Evolutionary conservation across 2,329 filamentous ascomycete genomes (phyloP).

Genomic region (Pseudogymnoascus sp.): DNA sequence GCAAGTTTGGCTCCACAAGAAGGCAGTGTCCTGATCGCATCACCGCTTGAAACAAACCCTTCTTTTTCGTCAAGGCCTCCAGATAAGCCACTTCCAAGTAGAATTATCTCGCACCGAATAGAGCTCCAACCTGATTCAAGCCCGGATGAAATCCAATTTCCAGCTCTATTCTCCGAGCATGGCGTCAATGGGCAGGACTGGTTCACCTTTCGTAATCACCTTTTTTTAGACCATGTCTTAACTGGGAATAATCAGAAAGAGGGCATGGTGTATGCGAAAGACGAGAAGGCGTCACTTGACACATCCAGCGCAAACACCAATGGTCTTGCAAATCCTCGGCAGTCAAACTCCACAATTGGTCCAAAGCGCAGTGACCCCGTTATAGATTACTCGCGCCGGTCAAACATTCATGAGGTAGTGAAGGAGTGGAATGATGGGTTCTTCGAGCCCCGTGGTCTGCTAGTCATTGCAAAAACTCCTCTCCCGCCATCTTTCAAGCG

Average conservation of each 20-base stretch:
- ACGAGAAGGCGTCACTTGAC: background rate
- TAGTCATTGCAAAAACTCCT: conserved; percentile 7
- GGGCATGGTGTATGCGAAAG: background rate
- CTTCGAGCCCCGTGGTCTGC: background rate
- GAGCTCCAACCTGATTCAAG: background rate
- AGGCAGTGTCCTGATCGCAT: background rate
- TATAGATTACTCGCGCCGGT: background rate
- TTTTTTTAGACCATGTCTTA: background rate
- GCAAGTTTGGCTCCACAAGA: background rate
- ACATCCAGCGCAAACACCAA: background rate
- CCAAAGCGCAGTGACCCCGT: background rate
- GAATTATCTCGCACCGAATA: background rate
- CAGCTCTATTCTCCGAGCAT: background rate
- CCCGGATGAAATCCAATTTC: background rate
- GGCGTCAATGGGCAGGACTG: background rate
- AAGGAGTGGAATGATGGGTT: background rate
- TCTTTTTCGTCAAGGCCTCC: background rate
- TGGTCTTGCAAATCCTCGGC: background rate
- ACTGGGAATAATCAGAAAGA: background rate
- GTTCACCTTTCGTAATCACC: background rate
- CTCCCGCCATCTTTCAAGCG: background rate
- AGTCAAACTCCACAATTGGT: background rate
- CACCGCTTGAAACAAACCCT: background rate
- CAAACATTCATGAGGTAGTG: background rate
- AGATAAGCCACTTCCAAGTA: background rate